A percentile compares a stretch with the other conserved stretches of the same genome.
Evolutionary conservation across 2,329 filamentous ascomycete genomes (phyloP).

Genomic region (Chaetomiaceae sp.): DNA sequence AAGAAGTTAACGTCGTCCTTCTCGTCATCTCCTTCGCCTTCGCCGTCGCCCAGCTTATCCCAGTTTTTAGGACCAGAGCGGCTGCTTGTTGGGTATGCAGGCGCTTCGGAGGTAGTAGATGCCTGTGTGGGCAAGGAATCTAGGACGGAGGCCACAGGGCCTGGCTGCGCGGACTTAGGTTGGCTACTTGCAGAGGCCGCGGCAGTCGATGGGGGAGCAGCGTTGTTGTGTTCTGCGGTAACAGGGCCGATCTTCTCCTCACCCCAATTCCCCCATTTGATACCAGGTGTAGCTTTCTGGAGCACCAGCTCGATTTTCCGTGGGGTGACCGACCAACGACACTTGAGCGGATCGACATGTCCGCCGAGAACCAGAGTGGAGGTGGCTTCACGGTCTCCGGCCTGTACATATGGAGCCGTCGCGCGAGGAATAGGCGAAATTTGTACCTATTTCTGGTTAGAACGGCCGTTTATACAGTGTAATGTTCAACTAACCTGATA

Average conservation of each 20-base stretch:
- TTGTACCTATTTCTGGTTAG: constrained; percentile 19
- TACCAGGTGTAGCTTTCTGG: constrained; percentile 27
- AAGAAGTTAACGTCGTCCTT: constrained; percentile 68
- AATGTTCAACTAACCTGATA: constrained; percentile 15
- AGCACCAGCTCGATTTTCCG: constrained; percentile 35
- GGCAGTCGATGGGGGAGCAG: neutral
- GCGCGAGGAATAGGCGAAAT: constrained; percentile 26
- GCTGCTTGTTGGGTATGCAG: constrained; percentile 82
- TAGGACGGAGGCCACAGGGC: too few species aligned
- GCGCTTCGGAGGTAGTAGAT: constrained; percentile 30
- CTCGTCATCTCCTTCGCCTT: constrained; percentile 56
- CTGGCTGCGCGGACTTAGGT: too few species aligned
- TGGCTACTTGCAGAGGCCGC: too few species aligned
- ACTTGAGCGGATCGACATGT: constrained; percentile 24
- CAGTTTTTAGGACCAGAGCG: constrained; percentile 81
- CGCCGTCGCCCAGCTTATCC: constrained; percentile 67
- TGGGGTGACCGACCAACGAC: constrained; percentile 27
- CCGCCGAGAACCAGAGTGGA: constrained; percentile 28
- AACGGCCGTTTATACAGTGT: neutral
- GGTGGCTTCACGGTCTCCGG: constrained; percentile 24
- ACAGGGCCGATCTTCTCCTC: constrained; percentile 21
- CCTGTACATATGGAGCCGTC: constrained; percentile 23
- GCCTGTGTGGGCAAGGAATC: too few species aligned
- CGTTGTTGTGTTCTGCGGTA: neutral
- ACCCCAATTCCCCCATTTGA: constrained; percentile 34